Evolutionary conservation across 495 filamentous ascomycete species (phyloP), one percentile per base, ranked within the genome.

Genomic region (Xylaria cubensis): DNA sequence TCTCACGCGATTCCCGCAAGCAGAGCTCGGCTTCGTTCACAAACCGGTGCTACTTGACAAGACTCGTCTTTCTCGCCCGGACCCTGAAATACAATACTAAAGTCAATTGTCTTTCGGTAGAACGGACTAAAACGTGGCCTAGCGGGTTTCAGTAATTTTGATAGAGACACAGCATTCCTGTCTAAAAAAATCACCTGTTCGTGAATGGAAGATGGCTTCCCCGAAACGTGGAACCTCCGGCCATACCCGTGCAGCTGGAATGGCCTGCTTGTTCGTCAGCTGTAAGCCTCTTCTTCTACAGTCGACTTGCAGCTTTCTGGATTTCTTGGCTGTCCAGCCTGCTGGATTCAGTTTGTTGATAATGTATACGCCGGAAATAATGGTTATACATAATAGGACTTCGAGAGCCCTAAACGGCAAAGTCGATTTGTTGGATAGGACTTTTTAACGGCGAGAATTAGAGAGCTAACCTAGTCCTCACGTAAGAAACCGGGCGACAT

Each of bases 111-210:
- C 55, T 62, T 44, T 46, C 41, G 32, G 41, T 34, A 42, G 13
- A 21, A 69, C 17, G 29, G 46, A 13, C 41, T 39, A 48, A 6
- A 70, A 70, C 58, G 68, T 63, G 68, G 55, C 29, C 56, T 9
- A 24, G 36, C 24, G 6, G 32, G 55, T 36, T 70, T 48, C n/a
- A 12, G 34, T 51, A 63, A 70, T 70, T 5, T 64, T 15, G 36
- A 51, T 34, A 72, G 48, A 66, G 62, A 72, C 70, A 72, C 26
- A 9, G 19, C 70, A 72, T 72, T 72, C 70, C 62, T 26, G 51
- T 15, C 34, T 53, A 53, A 17, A 10, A 32, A 48, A 36, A 42
- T 66, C 70, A 59, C 48, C 59, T 42, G 59, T 42, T 71, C 21
- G 26, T 42, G 0, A 21, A 42, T 15, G 36, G n/a, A 41, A 42